Evolutionary conservation across 2,329 filamentous ascomycete species (phyloP), one percentile per base, ranked within the genome.

Genomic region (Pseudopithomyces chartarum): DNA sequence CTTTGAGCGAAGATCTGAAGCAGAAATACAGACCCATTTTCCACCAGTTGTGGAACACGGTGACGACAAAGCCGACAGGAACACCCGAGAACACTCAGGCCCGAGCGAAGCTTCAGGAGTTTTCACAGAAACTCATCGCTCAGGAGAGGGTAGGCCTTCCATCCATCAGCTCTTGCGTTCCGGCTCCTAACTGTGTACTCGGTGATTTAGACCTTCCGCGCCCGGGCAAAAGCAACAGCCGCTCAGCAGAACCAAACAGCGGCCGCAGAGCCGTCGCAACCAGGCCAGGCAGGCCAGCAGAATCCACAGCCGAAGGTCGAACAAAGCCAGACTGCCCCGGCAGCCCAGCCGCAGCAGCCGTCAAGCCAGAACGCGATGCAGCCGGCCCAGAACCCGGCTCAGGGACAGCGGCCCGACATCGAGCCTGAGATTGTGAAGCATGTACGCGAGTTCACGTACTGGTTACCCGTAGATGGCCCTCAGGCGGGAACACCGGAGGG

Each of bases 1-100:
- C 66, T 46, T 75, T 87, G 29, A 81, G 74, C 58, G 81, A 84
- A 8, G 74, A 81, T 47, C 80, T 84, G 63, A 87, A 86, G 73
- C 72, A 78, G 43, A 80, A 84, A 61, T 85, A 86, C 65, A 82
- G 81, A 55, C 74, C 79, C 47, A 76, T 82, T 19, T 80, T 87
- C 59, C 78, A 79, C 55, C 80, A 77, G 58, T 77, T 85, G 48
- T 87, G 84, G 84, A 78, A 80, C 29, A 71, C 79, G 32, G 75
- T 84, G 49, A 80, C 84, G 57, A 78, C 67, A 40, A 78, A 79
- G 39, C 77, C 82, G 12, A 73, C 76, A 33, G 80, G 81, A 52
- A 82, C 78, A 50, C 67, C 76, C 1, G 80, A 84, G 56, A 81
- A 84, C 62, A 77, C 78, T 54, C 73, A 75, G 40, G 83, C 81